A percentile compares a stretch with the other conserved stretches of the same genome.
These are phyloP conservation scores for Chrysanthemum lavandulifolium DNA, from an alignment of 129 eudicot genomes.

Conservation along the genomic window DNA sequence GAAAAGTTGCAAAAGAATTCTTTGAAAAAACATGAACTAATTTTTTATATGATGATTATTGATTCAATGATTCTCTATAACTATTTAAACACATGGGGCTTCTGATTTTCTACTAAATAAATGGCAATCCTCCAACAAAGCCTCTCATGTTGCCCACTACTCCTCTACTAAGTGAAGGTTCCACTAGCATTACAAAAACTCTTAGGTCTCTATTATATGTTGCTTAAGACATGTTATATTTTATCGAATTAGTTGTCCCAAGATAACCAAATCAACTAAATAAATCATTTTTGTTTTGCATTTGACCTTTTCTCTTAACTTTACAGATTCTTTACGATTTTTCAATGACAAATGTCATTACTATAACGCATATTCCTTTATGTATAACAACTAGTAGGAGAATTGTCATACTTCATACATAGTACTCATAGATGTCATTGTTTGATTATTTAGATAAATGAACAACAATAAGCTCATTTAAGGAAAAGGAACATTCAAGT, in stretches of 20 bases:
- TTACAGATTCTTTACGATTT: constrained; percentile 4
- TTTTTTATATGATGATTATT: neutral
- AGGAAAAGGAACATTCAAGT: neutral
- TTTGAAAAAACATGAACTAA: constrained; percentile 16
- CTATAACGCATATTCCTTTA: constrained; percentile 2
- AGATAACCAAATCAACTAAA: constrained; percentile 10
- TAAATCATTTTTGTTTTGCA: constrained; percentile 6
- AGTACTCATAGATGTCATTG: too few species aligned
- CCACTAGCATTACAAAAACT: constrained; percentile 33
- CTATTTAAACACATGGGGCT: constrained; percentile 9
- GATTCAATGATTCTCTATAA: constrained; percentile 15
- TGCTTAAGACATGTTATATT: constrained; percentile 26
- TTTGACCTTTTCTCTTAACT: constrained; percentile 22
- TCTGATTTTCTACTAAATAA: constrained; percentile 1
- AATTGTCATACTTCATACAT: too few species aligned
- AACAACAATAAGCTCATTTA: neutral
- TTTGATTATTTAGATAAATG: neutral
- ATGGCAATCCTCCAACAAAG: constrained; percentile 48
- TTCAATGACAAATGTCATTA: constrained; percentile 4
- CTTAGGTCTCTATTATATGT: constrained; percentile 8
- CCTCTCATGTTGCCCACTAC: constrained; percentile 41
- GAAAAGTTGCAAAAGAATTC: neutral
- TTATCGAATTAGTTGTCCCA: constrained; percentile 28
- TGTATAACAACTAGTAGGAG: neutral
- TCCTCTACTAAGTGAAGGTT: constrained; percentile 37